phyloP scores from a whole-genome alignment of 106 monocot genomes.

The Hemerocallis citrina region DNA sequence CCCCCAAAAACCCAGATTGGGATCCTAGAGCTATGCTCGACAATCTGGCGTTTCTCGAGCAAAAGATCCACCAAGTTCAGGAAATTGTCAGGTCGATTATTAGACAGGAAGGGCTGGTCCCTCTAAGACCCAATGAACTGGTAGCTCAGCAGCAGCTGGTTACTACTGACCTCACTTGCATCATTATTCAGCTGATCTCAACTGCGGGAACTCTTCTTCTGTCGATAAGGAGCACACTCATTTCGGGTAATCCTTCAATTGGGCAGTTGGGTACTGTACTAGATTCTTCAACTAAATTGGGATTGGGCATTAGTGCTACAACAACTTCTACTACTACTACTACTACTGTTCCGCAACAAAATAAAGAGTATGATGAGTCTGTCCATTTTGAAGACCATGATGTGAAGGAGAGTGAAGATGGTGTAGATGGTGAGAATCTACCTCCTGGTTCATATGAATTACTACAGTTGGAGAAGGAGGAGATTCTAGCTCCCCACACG shows the following conservation, averaged over 20 bases:
- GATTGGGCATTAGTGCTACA: neutral
- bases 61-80: slow-evolving; percentile 82
- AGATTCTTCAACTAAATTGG: neutral
- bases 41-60: slow-evolving; percentile 83
- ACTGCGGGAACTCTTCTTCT: slow-evolving; percentile 75
- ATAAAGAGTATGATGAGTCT: slow-evolving; percentile 23
- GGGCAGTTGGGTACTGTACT: neutral
- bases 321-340: neutral
- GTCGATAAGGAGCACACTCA: slow-evolving; percentile 42
- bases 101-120: slow-evolving; percentile 19
- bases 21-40: slow-evolving; percentile 59
- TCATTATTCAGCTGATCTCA: slow-evolving; percentile 78
- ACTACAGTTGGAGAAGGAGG: slow-evolving; percentile 80
- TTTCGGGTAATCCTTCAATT: slow-evolving; percentile 22
- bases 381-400: slow-evolving; percentile 43
- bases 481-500: slow-evolving; percentile 87
- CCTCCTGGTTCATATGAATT: slow-evolving; percentile 64
- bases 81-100: slow-evolving; percentile 53
- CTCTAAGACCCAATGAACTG: slow-evolving; percentile 26
- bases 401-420: slow-evolving; percentile 43
- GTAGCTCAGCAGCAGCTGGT: slow-evolving; percentile 74
- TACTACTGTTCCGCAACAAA: neutral
- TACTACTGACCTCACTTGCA: slow-evolving; percentile 69
- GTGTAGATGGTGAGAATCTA: slow-evolving; percentile 47
- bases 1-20: slow-evolving; percentile 28